These are phyloP conservation scores for Pseudogymnoascus sp. DNA, from an alignment of 2,329 filamentous ascomycete species.

Conservation along the genomic window DNA sequence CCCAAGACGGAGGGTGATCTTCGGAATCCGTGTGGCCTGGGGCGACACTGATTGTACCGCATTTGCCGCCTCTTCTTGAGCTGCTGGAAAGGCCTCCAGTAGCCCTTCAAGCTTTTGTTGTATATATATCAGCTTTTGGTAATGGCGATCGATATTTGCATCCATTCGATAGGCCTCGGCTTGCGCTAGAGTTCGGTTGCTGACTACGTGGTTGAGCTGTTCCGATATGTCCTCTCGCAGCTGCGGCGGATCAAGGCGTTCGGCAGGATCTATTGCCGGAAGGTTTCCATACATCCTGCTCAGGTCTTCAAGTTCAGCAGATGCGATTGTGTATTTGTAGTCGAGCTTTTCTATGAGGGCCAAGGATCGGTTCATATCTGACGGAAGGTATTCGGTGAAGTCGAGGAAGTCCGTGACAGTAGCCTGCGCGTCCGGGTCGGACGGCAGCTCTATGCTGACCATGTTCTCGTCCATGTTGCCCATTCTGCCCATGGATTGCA, in stretches of 20 bases:
- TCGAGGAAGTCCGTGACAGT: conserved; percentile 63
- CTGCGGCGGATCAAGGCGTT: conserved; percentile 39
- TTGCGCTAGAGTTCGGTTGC: conserved; percentile 48
- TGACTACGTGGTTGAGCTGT: conserved; percentile 44
- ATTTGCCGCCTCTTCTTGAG: conserved; percentile 39
- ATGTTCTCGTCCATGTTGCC: conserved; percentile 23
- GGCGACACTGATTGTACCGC: conserved; percentile 41
- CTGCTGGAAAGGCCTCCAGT: conserved; percentile 49
- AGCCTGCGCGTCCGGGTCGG: conserved; percentile 58
- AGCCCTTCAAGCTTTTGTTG: conserved; percentile 50
- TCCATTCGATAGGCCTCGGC: conserved; percentile 55
- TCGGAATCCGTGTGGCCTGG: conserved; percentile 40
- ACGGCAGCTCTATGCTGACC: conserved; percentile 27
- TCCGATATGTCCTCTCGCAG: conserved; percentile 54
- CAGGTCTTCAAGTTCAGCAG: conserved; percentile 45
- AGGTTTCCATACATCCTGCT: conserved; percentile 49
- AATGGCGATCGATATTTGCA: conserved; percentile 54
- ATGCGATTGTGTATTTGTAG: conserved; percentile 46
- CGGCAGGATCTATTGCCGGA: conserved; percentile 38
- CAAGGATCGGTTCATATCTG: conserved; percentile 56
- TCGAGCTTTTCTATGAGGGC: conserved; percentile 59
- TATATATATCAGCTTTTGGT: conserved; percentile 50
- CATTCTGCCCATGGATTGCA: conserved; percentile 15
- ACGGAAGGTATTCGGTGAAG: conserved; percentile 60
- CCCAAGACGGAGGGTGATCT: conserved; percentile 38